Evolutionary conservation across 2,329 filamentous ascomycete species (phyloP).

Genomic region (Aspergillus candidus): DNA sequence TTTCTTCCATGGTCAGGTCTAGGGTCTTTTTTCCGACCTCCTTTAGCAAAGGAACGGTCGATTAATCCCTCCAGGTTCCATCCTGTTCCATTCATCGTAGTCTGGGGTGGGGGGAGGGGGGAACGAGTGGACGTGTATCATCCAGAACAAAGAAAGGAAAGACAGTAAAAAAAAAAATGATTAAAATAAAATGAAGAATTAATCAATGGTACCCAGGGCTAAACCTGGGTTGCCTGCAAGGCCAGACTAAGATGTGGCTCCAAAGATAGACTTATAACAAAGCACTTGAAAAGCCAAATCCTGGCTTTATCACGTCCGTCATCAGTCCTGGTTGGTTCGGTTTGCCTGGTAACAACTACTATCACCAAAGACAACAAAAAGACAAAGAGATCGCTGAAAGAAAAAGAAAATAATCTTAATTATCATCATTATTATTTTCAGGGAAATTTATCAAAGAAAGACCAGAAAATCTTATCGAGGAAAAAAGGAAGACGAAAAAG

Average conservation of each 20-base stretch:
- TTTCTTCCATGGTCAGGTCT: too few relatives aligned
- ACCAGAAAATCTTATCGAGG: not conserved
- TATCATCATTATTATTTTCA: not conserved
- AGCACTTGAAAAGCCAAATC: conserved; percentile 16
- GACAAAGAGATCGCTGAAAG: not conserved
- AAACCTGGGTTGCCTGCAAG: not conserved
- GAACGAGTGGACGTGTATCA: conserved; percentile 3
- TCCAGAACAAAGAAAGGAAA: conserved; percentile 4
- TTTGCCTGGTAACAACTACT: conserved; percentile 13
- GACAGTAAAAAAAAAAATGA: not conserved
- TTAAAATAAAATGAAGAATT: too few relatives aligned
- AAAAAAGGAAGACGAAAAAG: conserved; percentile 3
- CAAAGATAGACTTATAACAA: conserved; percentile 17
- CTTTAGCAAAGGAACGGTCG: too few relatives aligned
- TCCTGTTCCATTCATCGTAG: not conserved
- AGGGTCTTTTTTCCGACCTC: too few relatives aligned
- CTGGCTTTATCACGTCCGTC: conserved; percentile 12
- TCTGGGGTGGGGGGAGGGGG: not conserved
- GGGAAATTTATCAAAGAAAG: not conserved
- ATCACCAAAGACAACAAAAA: conserved; percentile 4
- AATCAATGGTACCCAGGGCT: conserved; percentile 1
- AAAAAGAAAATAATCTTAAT: conserved; percentile 1
- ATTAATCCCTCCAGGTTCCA: not conserved
- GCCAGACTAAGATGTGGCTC: not conserved
- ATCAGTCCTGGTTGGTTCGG: conserved; percentile 17